Conservation (phyloP, 192 early-diverging fungal species). For the Neocallimastix lanati region DNA sequence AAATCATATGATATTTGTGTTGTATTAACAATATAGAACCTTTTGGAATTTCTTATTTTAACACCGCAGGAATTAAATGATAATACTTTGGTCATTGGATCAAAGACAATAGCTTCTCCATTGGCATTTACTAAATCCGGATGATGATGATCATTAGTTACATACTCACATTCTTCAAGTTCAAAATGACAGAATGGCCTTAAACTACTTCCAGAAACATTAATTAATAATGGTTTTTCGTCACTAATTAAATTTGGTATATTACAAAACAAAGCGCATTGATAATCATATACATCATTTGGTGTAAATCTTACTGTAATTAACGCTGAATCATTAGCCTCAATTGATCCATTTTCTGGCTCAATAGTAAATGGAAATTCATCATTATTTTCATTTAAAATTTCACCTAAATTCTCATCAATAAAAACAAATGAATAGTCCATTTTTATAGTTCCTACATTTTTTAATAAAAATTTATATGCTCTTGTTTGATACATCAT, state of each 20-base stretch:
- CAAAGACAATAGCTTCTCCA: slow-evolving; percentile 17
- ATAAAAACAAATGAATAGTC: slow-evolving; percentile 15
- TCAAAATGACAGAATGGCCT: slow-evolving; percentile 48
- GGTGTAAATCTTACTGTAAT: slow-evolving; percentile 27
- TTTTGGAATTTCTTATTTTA: slow-evolving; percentile 24
- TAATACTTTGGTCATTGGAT: slow-evolving; percentile 25
- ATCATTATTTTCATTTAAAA: slow-evolving; percentile 1
- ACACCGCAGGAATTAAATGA: slow-evolving; percentile 36
- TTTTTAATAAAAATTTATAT: slow-evolving; percentile 18
- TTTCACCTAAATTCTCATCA: slow-evolving; percentile 8
- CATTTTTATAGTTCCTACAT: slow-evolving; percentile 24
- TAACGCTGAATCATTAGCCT: slow-evolving; percentile 12
- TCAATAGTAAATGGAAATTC: slow-evolving; percentile 26
- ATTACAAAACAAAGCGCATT: slow-evolving; percentile 1
- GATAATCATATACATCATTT: slow-evolving; percentile 21
- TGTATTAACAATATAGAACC: slow-evolving; percentile 39
- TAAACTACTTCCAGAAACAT: slow-evolving; percentile 16
- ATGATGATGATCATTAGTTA: slow-evolving; percentile 19
- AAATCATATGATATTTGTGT: slow-evolving; percentile 25
- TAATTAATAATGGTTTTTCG: slow-evolving; percentile 14
- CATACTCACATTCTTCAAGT: slow-evolving; percentile 33
- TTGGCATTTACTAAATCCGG: slow-evolving; percentile 11
- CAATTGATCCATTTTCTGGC: slow-evolving; percentile 16
- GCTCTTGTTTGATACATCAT: slow-evolving; percentile 35
- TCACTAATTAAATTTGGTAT: slow-evolving; percentile 25